Conservation (phyloP, 2,329 filamentous ascomycete genomes). For the Phaeosphaeriaceae sp. region DNA sequence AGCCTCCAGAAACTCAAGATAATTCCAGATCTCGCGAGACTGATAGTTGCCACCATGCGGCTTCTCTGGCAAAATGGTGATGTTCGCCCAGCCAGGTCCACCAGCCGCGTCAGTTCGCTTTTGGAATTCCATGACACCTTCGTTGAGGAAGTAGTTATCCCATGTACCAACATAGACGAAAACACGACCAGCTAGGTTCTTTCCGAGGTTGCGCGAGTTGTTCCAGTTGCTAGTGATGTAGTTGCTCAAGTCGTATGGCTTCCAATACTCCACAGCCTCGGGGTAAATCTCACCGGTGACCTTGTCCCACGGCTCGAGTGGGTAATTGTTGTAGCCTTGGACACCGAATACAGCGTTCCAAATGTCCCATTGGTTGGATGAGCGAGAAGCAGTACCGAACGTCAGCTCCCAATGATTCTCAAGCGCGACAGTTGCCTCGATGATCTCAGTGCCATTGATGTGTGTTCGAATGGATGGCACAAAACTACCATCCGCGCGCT, state of each 20-base stretch:
- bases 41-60: slow-evolving; percentile 47
- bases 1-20: slow-evolving; percentile 40
- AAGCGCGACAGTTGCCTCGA: slow-evolving; percentile 33
- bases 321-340: slow-evolving; percentile 49
- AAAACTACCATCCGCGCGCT: slow-evolving; percentile 34
- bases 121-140: slow-evolving; percentile 47
- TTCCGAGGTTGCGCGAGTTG: slow-evolving; percentile 40
- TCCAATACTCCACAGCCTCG: slow-evolving; percentile 48
- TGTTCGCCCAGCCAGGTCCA: slow-evolving; percentile 47
- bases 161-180: slow-evolving; percentile 46
- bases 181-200: slow-evolving; percentile 39
- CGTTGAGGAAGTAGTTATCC: slow-evolving; percentile 49
- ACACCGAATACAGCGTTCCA: slow-evolving; percentile 50
- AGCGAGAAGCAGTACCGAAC: slow-evolving; percentile 45
- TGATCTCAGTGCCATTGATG: slow-evolving; percentile 34
- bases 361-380: slow-evolving; percentile 47
- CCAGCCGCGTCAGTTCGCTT: slow-evolving; percentile 41
- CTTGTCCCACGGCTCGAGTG: slow-evolving; percentile 51
- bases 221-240: slow-evolving; percentile 46
- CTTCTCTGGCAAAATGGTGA: slow-evolving; percentile 41
- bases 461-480: slow-evolving; percentile 42
- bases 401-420: slow-evolving; percentile 52
- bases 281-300: slow-evolving; percentile 50
- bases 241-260: slow-evolving; percentile 44
- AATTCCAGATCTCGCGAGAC: slow-evolving; percentile 39